Conservation (phyloP, 2,329 filamentous ascomycete genomes). For the Cephalotrichum gorgonifer region DNA sequence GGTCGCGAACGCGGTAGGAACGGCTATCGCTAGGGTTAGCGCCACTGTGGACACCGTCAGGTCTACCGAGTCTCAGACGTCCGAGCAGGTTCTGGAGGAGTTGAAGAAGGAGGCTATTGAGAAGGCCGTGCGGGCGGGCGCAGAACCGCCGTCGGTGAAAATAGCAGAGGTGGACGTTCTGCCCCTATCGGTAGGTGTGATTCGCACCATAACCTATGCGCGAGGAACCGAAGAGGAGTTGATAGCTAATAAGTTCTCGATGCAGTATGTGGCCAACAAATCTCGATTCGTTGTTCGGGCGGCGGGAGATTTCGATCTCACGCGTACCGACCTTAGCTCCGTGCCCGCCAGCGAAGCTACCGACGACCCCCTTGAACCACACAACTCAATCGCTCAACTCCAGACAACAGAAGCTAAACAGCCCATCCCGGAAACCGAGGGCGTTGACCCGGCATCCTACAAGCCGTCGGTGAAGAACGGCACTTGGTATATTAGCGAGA, state of each 20-base stretch:
- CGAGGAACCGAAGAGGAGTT: neutral
- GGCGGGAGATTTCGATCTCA: conserved; percentile 40
- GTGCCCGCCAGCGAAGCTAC: neutral
- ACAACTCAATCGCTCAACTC: conserved; percentile 7
- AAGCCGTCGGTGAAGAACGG: conserved; percentile 37
- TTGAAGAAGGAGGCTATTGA: conserved; percentile 26
- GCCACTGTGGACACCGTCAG: conserved; percentile 40
- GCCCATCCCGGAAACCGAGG: conserved; percentile 9
- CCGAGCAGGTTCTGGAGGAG: conserved; percentile 25
- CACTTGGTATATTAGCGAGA: conserved; percentile 46
- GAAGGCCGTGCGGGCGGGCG: conserved; percentile 20
- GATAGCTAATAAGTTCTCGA: conserved; percentile 6
- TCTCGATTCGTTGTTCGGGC: conserved; percentile 47
- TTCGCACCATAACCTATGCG: too few species aligned
- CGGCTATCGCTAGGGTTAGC: conserved; percentile 50
- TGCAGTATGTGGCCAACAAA: conserved; percentile 35
- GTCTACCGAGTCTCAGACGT: conserved; percentile 30
- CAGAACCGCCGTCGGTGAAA: conserved; percentile 28
- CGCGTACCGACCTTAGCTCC: conserved; percentile 15
- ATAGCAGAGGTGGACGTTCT: conserved; percentile 43
- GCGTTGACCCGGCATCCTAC: conserved; percentile 29
- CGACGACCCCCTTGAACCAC: neutral
- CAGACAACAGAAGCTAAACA: neutral
- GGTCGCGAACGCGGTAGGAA: conserved; percentile 56
- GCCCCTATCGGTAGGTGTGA: conserved; percentile 28